Percentiles rank a stretch among this genome's conserved stretches.
These are phyloP conservation scores for Verticillium longisporum DNA, from an alignment of 2,329 filamentous ascomycete species.

Conservation along the genomic window DNA sequence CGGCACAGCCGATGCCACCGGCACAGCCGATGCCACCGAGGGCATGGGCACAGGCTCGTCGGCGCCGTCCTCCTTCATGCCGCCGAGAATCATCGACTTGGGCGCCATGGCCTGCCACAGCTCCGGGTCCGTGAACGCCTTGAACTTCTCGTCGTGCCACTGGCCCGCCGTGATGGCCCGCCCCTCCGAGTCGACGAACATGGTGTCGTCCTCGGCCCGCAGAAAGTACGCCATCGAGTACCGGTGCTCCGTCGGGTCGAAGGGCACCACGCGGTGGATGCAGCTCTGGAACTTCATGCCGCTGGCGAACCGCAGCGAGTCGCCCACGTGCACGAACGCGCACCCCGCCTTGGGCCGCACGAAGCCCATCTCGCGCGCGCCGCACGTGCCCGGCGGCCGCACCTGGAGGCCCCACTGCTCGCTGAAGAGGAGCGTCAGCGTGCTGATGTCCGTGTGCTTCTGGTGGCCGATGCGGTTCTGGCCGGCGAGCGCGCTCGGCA, in stretches of 20 bases:
- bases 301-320: slow-evolving; percentile 49
- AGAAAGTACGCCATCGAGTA: slow-evolving; percentile 55
- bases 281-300: slow-evolving; percentile 47
- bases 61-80: slow-evolving; percentile 26
- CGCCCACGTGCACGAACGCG: slow-evolving; percentile 52
- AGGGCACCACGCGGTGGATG: slow-evolving; percentile 51
- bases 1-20: too few species aligned
- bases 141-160: slow-evolving; percentile 50
- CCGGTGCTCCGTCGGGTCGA: slow-evolving; percentile 43
- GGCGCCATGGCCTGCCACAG: slow-evolving; percentile 39
- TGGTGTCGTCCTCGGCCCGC: slow-evolving; percentile 47
- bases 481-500: slow-evolving; percentile 33
- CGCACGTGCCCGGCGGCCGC: slow-evolving; percentile 34
- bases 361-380: slow-evolving; percentile 41
- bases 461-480: slow-evolving; percentile 42
- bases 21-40: neutral
- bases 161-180: slow-evolving; percentile 44
- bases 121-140: slow-evolving; percentile 38
- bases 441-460: slow-evolving; percentile 52
- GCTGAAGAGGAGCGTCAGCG: slow-evolving; percentile 47
- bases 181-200: slow-evolving; percentile 49
- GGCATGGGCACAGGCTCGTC: neutral
- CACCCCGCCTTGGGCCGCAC: slow-evolving; percentile 42
- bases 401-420: slow-evolving; percentile 53
- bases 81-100: slow-evolving; percentile 39